phyloP scores from a whole-genome alignment of 73 alveolate species.

The Paramecium octaurelia region DNA sequence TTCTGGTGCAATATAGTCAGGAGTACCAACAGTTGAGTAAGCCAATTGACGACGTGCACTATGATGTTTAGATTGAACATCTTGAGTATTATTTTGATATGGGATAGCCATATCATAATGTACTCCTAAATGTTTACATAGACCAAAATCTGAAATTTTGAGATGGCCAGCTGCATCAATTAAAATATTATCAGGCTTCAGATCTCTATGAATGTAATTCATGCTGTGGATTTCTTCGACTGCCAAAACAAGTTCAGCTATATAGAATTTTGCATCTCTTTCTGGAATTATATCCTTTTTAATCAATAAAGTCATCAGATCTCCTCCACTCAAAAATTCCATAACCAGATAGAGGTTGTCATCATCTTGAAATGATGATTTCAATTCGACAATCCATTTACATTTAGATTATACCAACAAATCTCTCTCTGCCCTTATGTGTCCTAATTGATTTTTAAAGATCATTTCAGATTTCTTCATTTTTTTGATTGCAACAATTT shows the following conservation, averaged over 20 bases:
- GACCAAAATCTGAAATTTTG: conserved; percentile 51
- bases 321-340: conserved; percentile 87
- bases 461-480: conserved; percentile 76
- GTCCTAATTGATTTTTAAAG: conserved; percentile 75
- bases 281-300: conserved; percentile 54
- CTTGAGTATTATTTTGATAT: conserved; percentile 59
- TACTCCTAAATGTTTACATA: conserved; percentile 51
- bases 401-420: conserved; percentile 64
- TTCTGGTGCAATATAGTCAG: conserved; percentile 98
- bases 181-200: conserved; percentile 53
- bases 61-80: conserved; percentile 53
- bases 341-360: conserved; percentile 71
- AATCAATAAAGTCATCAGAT: conserved; percentile 74
- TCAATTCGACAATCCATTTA: conserved; percentile 62
- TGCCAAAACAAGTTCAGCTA: conserved; percentile 58
- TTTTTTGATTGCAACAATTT: conserved; percentile 74
- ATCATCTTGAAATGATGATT: conserved; percentile 72
- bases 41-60: conserved; percentile 78
- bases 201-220: conserved; percentile 58
- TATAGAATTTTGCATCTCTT: conserved; percentile 56
- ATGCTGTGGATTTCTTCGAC: conserved; percentile 46
- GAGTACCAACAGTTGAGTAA: conserved; percentile 97
- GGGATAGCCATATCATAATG: conserved; percentile 35
- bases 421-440: conserved; percentile 79
- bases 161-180: conserved; percentile 48